phyloP scores from a whole-genome alignment of 176 grass and related monocot species.

The Guadua angustifolia region DNA sequence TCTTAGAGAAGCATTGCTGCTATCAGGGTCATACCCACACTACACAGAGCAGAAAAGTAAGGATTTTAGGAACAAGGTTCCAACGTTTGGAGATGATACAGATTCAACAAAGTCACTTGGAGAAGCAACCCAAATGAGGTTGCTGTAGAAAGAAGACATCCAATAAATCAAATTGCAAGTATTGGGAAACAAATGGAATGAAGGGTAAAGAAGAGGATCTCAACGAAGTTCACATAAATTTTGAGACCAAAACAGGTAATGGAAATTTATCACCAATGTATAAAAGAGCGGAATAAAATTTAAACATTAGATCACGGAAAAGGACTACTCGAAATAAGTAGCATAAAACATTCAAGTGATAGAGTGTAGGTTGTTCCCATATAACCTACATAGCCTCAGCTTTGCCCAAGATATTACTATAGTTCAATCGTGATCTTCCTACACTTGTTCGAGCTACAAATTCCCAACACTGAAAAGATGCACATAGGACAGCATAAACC shows the following conservation, averaged over 20 bases:
- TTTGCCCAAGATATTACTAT: background rate
- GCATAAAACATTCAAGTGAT: background rate
- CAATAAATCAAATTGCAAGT: constrained; percentile 9
- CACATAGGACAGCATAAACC: too few relatives aligned
- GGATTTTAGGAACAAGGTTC: constrained; percentile 26
- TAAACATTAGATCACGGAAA: constrained; percentile 6
- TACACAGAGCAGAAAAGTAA: constrained; percentile 25
- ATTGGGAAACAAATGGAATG: background rate
- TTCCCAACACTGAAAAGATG: constrained; percentile 71
- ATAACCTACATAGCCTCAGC: background rate
- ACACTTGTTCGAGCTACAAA: constrained; percentile 96
- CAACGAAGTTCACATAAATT: constrained; percentile 28
- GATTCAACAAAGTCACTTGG: constrained; percentile 33
- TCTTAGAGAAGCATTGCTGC: constrained; percentile 39
- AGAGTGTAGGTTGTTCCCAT: background rate
- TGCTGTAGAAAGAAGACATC: constrained; percentile 11
- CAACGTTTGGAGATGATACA: constrained; percentile 27
- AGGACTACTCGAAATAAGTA: constrained; percentile 2
- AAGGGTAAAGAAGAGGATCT: constrained; percentile 15
- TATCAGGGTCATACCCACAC: constrained; percentile 26
- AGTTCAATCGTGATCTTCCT: constrained; percentile 38
- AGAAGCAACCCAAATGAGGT: constrained; percentile 21
- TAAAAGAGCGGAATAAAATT: background rate
- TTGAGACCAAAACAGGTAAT: constrained; percentile 30
- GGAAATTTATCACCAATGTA: background rate